Conservation (phyloP, 2,329 filamentous ascomycete species). For the Nemania abortiva region DNA sequence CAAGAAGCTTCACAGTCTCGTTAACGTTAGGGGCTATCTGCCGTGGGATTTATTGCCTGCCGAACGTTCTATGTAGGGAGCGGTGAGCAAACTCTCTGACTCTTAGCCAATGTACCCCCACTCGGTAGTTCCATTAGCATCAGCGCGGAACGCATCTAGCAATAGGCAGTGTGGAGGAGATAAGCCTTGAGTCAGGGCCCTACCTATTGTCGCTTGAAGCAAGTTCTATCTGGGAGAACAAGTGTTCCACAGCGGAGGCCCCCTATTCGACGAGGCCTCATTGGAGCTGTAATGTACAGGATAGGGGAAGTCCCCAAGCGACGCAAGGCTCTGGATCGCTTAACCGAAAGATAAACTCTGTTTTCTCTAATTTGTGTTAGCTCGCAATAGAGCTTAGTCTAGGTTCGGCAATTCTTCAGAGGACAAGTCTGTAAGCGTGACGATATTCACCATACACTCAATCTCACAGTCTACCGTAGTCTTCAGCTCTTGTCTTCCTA, state of each 20-base stretch:
- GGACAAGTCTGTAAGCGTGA: no score
- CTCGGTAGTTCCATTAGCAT: neutral
- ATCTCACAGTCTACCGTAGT: no score
- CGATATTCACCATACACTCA: no score
- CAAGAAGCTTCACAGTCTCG: neutral
- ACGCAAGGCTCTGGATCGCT: neutral
- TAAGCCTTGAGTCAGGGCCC: neutral
- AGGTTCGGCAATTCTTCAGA: no score
- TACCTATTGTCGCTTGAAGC: neutral
- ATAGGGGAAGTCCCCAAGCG: neutral
- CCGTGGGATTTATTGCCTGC: slow-evolving; percentile 1
- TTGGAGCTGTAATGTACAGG: neutral
- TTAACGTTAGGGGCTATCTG: neutral
- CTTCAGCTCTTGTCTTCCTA: no score
- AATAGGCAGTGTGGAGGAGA: slow-evolving; percentile 2
- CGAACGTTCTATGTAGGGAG: neutral
- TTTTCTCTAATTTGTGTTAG: no score
- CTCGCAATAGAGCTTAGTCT: no score
- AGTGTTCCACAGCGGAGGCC: neutral
- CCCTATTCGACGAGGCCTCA: neutral
- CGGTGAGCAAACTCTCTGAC: neutral
- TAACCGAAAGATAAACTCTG: neutral
- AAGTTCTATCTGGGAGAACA: neutral
- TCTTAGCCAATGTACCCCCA: neutral
- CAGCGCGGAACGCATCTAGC: neutral